Evolutionary conservation across 305 asterid genomes (phyloP), one percentile per base, ranked within the genome.

Genomic region (Solanum aculeatissimum): DNA sequence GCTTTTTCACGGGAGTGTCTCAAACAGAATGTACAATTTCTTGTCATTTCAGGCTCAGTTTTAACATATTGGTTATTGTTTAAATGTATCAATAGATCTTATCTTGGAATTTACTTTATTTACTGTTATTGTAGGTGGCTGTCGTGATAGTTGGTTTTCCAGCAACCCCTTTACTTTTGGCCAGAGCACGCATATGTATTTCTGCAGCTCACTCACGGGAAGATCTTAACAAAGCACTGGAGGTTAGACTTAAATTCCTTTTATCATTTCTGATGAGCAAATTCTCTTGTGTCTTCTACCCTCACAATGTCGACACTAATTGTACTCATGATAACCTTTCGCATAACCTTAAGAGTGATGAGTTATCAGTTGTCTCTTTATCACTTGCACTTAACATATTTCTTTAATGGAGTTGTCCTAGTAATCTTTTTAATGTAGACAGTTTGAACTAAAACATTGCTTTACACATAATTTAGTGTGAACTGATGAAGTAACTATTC

Each of bases 1-100:
- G 98, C 99, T 19, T 97, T 95, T 88, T 97, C 99, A 72, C 92
- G 98, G 85, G 98, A 95, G 88, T 97, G 99, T 87, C 98, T 97
- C 91, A 92, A 86, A 84, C 93, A 92, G 75, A 92, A 93, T 83
- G 98, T 94, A 83, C 81, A 91, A 38, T 15, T 86, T 86, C 45
- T 80, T 54, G 69, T 40, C 32, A 29, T 68, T 51, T 32, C 83
- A 53, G 66, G 51, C 83, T 18, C 68, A 54, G 18, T 53, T 78
- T 53, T 32, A 18, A 57, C 27, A 10, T 62, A 53, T 42, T 51
- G 63, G 66, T 57, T 53, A 78, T 66, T 58, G 19, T 68, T 65
- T 68, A 55, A 65, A 70, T 87, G 86, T 19, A 53, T 54, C 53
- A 49, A 69, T 49, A 70, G 9, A 38, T 57, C 6, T 38, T 54